phyloP scores from a whole-genome alignment of 1,284 basidiomycete species.

The Heterobasidion parviporum region DNA sequence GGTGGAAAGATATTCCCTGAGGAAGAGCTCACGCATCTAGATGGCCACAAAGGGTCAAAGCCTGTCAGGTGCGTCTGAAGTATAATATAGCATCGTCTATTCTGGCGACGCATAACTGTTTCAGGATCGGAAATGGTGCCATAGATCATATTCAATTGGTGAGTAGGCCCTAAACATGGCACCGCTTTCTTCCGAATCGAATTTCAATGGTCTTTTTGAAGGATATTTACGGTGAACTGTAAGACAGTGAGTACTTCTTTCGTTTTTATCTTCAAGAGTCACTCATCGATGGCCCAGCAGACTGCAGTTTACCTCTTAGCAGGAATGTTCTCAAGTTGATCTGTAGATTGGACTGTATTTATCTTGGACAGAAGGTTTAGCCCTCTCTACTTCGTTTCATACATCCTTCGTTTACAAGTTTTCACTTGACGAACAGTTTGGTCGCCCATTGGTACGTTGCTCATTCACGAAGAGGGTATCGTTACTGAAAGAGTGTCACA shows the following conservation, averaged over 20 bases:
- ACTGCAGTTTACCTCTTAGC: not conserved
- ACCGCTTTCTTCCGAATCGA: not conserved
- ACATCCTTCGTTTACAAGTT: not conserved
- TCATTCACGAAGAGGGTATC: not conserved
- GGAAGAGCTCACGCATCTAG: conserved; percentile 73
- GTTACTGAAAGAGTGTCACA: not conserved
- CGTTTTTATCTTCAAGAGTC: not conserved
- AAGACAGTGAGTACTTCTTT: conserved; percentile 13
- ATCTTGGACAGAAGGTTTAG: conserved; percentile 81
- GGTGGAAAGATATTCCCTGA: conserved; percentile 81
- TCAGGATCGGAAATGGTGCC: conserved; percentile 81
- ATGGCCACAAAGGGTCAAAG: conserved; percentile 79
- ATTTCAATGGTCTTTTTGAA: conserved; percentile 18
- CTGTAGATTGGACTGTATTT: conserved; percentile 87
- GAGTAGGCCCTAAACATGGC: conserved; percentile 1
- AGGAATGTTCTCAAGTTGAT: not conserved
- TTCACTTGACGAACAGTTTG: conserved; percentile 25
- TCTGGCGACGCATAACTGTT: not conserved
- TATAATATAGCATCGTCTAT: not conserved
- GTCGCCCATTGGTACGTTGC: conserved; percentile 33
- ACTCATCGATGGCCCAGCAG: not conserved
- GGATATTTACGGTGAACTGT: conserved; percentile 92
- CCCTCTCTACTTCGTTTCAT: too few relatives aligned
- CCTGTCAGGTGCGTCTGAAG: conserved; percentile 47
- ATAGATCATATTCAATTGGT: conserved; percentile 86